Conservation (phyloP, 2,329 filamentous ascomycete genomes). For the Neopestalotiopsis sp. region DNA sequence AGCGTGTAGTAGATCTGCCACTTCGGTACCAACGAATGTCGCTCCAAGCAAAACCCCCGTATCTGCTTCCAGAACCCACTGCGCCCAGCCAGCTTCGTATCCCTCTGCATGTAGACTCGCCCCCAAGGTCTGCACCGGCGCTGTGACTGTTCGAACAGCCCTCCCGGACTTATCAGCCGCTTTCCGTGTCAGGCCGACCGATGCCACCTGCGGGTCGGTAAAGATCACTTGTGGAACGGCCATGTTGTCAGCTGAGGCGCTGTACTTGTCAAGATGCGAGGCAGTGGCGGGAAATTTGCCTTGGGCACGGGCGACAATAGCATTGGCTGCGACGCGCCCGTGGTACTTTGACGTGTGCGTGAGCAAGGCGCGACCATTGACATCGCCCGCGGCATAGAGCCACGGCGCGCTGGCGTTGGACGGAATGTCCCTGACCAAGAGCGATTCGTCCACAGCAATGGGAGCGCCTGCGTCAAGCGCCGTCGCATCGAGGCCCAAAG, state of each 20-base stretch:
- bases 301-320: constrained; percentile 15
- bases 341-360: constrained; percentile 14
- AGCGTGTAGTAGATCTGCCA: not conserved
- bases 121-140: not conserved
- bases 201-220: not conserved
- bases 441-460: constrained; percentile 1
- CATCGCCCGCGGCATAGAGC: constrained; percentile 14
- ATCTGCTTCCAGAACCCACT: not conserved
- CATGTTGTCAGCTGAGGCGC: not conserved
- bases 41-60: not conserved
- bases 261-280: not conserved
- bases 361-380: not conserved
- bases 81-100: not conserved
- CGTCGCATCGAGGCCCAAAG: not conserved
- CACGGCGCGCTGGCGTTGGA: not conserved
- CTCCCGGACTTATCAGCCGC: not conserved
- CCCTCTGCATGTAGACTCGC: not conserved
- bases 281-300: constrained; percentile 14
- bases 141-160: not conserved
- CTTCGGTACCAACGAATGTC: not conserved
- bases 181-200: not conserved
- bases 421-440: not conserved
- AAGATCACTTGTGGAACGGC: constrained; percentile 3
- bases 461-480: not conserved
- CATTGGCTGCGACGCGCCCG: constrained; percentile 6